Evolutionary conservation across 805 yeast genomes (phyloP).

Genomic region (Tetrapisispora fleetii): DNA sequence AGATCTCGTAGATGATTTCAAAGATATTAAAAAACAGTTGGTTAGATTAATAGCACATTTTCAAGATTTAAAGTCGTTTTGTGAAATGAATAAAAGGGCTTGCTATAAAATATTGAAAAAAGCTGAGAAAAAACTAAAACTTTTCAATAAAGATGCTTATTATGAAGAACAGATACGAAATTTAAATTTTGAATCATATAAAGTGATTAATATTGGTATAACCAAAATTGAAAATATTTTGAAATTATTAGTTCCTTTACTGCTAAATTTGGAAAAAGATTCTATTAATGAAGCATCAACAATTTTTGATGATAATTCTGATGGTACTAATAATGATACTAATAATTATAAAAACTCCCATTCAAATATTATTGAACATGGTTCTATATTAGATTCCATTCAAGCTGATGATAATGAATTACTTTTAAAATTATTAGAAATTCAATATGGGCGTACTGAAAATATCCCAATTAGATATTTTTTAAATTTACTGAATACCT

Average conservation of each 20-base stretch:
- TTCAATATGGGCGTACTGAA: constrained; percentile 11
- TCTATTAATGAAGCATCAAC: constrained; percentile 41
- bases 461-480: constrained; percentile 41
- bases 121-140: constrained; percentile 71
- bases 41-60: constrained; percentile 67
- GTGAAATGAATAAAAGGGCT: constrained; percentile 85
- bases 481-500: constrained; percentile 53
- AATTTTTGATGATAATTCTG: constrained; percentile 36
- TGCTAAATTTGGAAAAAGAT: constrained; percentile 36
- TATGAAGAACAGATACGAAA: constrained; percentile 43
- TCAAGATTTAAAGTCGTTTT: constrained; percentile 86
- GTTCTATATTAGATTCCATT: constrained; percentile 16
- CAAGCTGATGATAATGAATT: constrained; percentile 36
- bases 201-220: constrained; percentile 28
- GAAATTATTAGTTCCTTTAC: constrained; percentile 30
- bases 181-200: constrained; percentile 66
- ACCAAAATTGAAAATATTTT: not conserved
- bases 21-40: constrained; percentile 56
- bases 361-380: not conserved
- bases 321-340: not conserved
- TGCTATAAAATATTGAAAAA: constrained; percentile 82
- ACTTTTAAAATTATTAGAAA: constrained; percentile 34
- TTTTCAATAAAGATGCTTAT: constrained; percentile 42
- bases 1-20: constrained; percentile 36
- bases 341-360: not conserved